Evolutionary conservation across 169 alveolate genomes (phyloP), one percentile per base, ranked within the genome.

Genomic region (Sarcocystis neurona): DNA sequence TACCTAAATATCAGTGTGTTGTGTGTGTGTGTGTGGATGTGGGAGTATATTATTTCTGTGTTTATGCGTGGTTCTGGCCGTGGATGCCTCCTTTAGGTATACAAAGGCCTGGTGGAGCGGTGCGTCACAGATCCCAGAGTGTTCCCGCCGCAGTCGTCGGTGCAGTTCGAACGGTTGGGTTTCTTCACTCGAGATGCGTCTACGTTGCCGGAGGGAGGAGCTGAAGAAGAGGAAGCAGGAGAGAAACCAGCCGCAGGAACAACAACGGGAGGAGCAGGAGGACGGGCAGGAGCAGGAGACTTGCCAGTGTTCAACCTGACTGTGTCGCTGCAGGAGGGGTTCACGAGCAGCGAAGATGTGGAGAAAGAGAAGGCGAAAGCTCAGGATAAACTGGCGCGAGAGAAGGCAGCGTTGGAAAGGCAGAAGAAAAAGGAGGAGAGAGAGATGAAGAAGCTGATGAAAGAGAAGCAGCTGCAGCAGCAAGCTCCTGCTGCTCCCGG

Each of bases 121-220:
- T 50, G 77, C 44, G 86, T 41, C 2, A 77, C 60, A 12, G 34
- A 37, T 30, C 34, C 44, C 47, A 41, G 5, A 32, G 39, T 41
- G 18, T 79, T 79, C 66, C 85, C 90, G 44, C 82, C 90, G 0
- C 89, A 85, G 84, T 46, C 79, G 12, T 58, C 90, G 41, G 27
- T 96, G 47, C 98, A 96, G 66, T 96, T 96, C 85, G 98, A 96
- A 86, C 94, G 98, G 5, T 84, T 93, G 15, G 98, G 98, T 20
- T 96, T 90, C 93, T 96, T 96, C 91, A 92, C 96, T 27, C 94
- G 89, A 77, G 98, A 96, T 89, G 87, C 70, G 15, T 93, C 86
- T 44, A 96, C 94, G 44, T 88, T 58, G 47, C 46, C 89, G 6
- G 92, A 48, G 32, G 78, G 95, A 34, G 93, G 96, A 44, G 56